Evolutionary conservation across 2,329 filamentous ascomycete species (phyloP).

Genomic region (Waltergamsia citrina): DNA sequence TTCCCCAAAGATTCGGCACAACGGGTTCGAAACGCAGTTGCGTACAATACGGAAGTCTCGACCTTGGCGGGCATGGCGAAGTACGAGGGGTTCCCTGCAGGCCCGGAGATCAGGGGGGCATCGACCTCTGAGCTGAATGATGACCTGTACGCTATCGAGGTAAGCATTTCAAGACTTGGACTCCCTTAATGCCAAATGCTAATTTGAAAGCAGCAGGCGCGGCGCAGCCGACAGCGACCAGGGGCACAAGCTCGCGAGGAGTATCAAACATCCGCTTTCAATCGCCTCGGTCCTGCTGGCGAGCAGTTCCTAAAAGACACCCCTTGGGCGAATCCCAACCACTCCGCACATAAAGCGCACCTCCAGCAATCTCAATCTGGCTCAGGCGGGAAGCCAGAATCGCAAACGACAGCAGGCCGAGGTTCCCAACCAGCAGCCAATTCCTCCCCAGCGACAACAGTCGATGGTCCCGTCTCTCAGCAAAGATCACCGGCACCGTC

Average conservation of each 20-base stretch:
- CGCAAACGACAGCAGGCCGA: no score
- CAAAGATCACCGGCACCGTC: slow-evolving; percentile 16
- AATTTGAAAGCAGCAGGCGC: slow-evolving; percentile 18
- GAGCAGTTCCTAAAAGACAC: slow-evolving; percentile 85
- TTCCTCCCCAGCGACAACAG: slow-evolving; percentile 10
- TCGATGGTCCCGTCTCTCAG: slow-evolving; percentile 12
- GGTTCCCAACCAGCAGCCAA: slow-evolving; percentile 10
- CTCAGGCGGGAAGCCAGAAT: slow-evolving; percentile 7
- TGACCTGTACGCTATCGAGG: slow-evolving; percentile 82
- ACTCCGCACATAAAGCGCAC: slow-evolving; percentile 53
- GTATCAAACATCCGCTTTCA: slow-evolving; percentile 36
- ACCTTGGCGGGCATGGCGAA: slow-evolving; percentile 86
- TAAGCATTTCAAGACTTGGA: slow-evolving; percentile 26
- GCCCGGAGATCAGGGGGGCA: slow-evolving; percentile 71
- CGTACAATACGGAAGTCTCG: slow-evolving; percentile 93
- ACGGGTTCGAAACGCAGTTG: slow-evolving; percentile 74
- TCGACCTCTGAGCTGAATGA: slow-evolving; percentile 68
- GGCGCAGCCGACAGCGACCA: slow-evolving; percentile 23
- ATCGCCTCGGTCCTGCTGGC: slow-evolving; percentile 55
- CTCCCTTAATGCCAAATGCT: no score
- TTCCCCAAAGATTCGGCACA: slow-evolving; percentile 70
- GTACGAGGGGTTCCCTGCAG: slow-evolving; percentile 91
- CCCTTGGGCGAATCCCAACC: slow-evolving; percentile 86
- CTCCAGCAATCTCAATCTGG: slow-evolving; percentile 21
- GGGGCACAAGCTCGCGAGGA: slow-evolving; percentile 30